Evolutionary conservation across 305 asterid genomes (phyloP), one percentile per base, ranked within the genome.

Genomic region (Stenogyne calaminthoides): DNA sequence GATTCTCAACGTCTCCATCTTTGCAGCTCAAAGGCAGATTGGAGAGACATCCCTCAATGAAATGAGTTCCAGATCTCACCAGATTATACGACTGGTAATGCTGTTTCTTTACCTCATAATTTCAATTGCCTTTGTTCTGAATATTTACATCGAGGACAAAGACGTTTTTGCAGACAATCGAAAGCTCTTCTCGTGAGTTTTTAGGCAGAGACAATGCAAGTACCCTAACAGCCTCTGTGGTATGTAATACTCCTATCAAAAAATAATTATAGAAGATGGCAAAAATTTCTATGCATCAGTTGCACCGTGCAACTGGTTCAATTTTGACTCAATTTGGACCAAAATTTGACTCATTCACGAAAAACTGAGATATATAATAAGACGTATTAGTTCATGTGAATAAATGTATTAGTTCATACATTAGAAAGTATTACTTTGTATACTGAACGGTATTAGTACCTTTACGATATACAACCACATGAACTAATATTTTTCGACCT

Each of bases 1-100:
- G 29, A 67, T 61, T 61, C 72, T 34, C 2, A 62, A 42, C 12
- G 42, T 73, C 42, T 63, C 54, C 16, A 29, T 65, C 20, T 34
- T 80, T 84, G 81, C 93, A 95, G 98, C 91, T 72, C 98, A 95
- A 78, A 86, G 98, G 77, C 97, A 85, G 76, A 87, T 86, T 15
- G 97, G 97, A 69, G 97, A 91, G 84, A 88, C 96, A 0, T 73
- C 84, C 61, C 91, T 91, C 7, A 91, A 91, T 37, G 97, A 91
- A 83, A 88, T 84, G 76, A 89, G 96, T 84, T 91, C 97, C 27
- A 85, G 96, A 81, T 91, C 96, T 70, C 97, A 89, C 77, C 97
- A 89, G 82, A 89, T 91, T 32, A 86, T 95, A 58, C 79, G 96
- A 88, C 78, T 95, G 92, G 99, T 95, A 87, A 7, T 63, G 47